Evolutionary conservation across 139 green algal species (phyloP), one percentile per base, ranked within the genome.

Genomic region (Chlamydomonas incerta): DNA sequence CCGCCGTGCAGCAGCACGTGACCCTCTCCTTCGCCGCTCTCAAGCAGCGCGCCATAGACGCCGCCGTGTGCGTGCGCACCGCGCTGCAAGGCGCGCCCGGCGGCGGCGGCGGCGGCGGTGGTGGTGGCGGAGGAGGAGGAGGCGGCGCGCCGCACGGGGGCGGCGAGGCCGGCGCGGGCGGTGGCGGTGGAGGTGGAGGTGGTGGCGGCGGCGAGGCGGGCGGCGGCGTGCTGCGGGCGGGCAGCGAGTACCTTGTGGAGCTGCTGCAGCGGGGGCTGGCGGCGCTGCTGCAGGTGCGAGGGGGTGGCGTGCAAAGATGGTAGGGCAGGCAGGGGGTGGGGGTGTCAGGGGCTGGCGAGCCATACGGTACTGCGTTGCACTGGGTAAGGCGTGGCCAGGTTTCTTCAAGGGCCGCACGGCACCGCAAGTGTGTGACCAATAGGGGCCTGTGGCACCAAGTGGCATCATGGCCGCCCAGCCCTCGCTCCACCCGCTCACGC

Each of bases 1-100:
- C 76, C 23, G 47, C 66, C 28, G 87, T 97, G 35, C 85, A 90
- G 71, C 86, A 91, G 50, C 94, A 97, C 85, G 89, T 96, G 20
- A 85, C 81, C 6, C 81, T 91, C 9, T 94, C 90, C 73, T 96
- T 97, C 65, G 71, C 65, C 5, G 87, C 89, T 2, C 47, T 92
- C 34, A 69, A 88, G 80, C 72, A 92, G 74, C 84, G 74, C 47
- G 73, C 84, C 34, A 86, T 63, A 52, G 66, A 80, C 62, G 80
- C 72, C 1, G 70, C 87, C n/a, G 67, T 28, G n/a, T 46, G 60
- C n/a, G 65, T 72, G 24, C 68, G 29, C 21, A 66, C 68, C 23
- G 73, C 79, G 34, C 65, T 89, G n/a, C 41, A 50, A 8, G 41
- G 41, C 41, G 41, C 41, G 41, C 41, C 41, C 14, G 70, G 55